phyloP scores from a whole-genome alignment of 2,329 filamentous ascomycete species.

The Penicillium digitatum region DNA sequence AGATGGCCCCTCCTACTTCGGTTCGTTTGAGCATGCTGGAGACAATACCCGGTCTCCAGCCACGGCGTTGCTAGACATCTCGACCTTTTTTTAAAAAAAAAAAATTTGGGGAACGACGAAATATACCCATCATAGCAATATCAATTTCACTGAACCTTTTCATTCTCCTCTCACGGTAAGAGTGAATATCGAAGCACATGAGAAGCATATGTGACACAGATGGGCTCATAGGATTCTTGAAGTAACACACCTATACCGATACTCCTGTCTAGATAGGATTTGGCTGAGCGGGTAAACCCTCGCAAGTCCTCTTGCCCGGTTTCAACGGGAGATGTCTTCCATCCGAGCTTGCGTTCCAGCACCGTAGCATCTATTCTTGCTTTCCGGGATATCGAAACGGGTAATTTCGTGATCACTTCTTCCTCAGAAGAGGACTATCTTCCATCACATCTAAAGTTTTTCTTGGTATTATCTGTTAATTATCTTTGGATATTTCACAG shows the following conservation, averaged over 20 bases:
- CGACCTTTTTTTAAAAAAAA: background rate
- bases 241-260: no score
- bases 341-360: background rate
- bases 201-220: no score
- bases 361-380: background rate
- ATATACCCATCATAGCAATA: constrained; percentile 5
- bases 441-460: background rate
- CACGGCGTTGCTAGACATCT: background rate
- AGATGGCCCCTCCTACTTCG: constrained; percentile 15
- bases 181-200: background rate
- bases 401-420: background rate
- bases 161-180: background rate
- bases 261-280: background rate
- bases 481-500: no score
- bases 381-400: background rate
- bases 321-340: background rate
- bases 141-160: background rate
- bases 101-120: background rate
- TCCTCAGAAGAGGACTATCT: background rate
- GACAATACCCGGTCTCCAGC: background rate
- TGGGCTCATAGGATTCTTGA: no score
- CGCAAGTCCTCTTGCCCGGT: background rate
- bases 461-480: no score
- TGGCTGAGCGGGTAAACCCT: background rate
- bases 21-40: background rate